Evolutionary conservation across 345 rosid species (phyloP), one percentile per base, ranked within the genome.

Genomic region (Eutrema heterophyllum): DNA sequence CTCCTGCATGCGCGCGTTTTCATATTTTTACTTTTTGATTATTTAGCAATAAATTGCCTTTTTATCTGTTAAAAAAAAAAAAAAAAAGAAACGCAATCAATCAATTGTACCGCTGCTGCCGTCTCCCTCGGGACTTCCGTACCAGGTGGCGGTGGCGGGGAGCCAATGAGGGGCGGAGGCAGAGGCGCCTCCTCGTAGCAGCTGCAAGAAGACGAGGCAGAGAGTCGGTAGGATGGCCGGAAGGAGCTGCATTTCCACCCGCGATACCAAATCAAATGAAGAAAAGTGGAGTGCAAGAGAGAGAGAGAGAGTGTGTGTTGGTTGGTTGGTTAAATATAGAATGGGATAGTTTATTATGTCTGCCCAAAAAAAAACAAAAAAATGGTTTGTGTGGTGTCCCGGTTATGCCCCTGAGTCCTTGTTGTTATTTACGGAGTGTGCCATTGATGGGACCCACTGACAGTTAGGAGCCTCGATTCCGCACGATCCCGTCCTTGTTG

Each of bases 71-170:
- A 2, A 6, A 12, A 52, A 27, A 24, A 51, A 26, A 2, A 12
- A 0, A 9, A 30, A 13, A 15, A 27, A 27, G 4, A 45, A 40
- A 41, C 7, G 24, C 15, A n/a, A n/a, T n/a, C n/a, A 7, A 52
- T 21, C 36, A 43, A 38, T 3, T 14, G 16, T 73, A 93, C 98
- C 98, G 71, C 82, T 88, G 66, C 97, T 94, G 46, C 98, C 98
- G 71, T 94, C 98, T 6, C 98, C 98, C n/a, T 91, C 95, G 32
- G 98, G 88, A 71, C 85, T 83, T 44, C 98, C 98, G 81, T 94
- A 91, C 98, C 98, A 94, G 67, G 98, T 94, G 75, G 98, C 97
- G 5, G 92, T 89, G 16, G 98, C 98, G 6, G 88, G 88, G n/a
- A 70, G 75, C 98, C 98, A 94, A 52, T 65, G 91, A 43, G 57